Base-by-base conservation (phyloP, 2,329 filamentous ascomycete genomes). In the Pseudogymnoascus sp. region DNA sequence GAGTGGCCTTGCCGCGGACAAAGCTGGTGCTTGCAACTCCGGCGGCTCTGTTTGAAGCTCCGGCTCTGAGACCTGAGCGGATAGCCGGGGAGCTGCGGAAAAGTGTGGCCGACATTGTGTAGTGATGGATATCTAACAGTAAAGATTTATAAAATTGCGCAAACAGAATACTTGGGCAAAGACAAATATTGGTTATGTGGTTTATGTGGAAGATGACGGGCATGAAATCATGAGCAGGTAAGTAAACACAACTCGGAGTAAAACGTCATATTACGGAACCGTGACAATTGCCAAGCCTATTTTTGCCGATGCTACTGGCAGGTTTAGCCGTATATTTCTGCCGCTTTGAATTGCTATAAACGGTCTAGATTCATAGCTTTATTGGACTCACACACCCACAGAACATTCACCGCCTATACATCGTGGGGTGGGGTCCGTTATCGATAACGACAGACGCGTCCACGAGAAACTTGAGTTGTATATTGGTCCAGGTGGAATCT, bases 1-100 rank as follows among this genome's bases (percentile, higher is more conserved):
- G 89, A 43, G 93, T 96, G 61, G 90, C 93, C 82, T 97, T 97
- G 79, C 86, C 87, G 72, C 92, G 88, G 70, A 88, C 83, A 73
- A 96, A 96, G 74, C 84, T 89, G 70, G 88, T 88, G 76, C 86
- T 85, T 68, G 88, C 86, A 73, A 90, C 80, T 65, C 82, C 81
- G 72, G 87, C 84, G 70, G 85, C 82, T 72, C 83, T 82, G 74
- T 84, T 85, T 64, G 85, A 80, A 72, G 85, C 84, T 71, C 82
- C 79, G 68, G 88, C 84, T 72, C 90, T 85, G 66, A 93, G 82
- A 71, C 88, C 88, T 68, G 88, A 84, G 76, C 91, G 89, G 67
- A 82, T 78, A 70, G 86, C 81, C 70, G 85, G 82, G 67, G 84
- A 83, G 69, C 85, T 86, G 73, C 90, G 88, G 75, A 96, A 81